Conservation (phyloP, 2,329 filamentous ascomycete species). For the Cercospora nicotianae region DNA sequence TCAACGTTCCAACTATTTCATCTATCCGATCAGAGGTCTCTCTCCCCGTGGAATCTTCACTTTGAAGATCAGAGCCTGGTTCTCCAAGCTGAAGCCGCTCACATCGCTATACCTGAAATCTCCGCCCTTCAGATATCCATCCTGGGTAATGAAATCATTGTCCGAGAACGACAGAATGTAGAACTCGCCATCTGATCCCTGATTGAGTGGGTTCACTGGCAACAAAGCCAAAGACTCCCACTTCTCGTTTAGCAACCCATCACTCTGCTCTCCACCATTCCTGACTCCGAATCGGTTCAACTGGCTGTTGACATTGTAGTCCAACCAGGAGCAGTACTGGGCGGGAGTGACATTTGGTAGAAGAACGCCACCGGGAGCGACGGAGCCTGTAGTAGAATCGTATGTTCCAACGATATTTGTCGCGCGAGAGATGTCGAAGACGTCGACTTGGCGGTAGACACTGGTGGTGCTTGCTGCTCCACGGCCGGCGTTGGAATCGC, state of each 20-base stretch:
- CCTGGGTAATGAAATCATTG: constrained; percentile 74
- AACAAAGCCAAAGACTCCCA: constrained; percentile 70
- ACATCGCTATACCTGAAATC: constrained; percentile 57
- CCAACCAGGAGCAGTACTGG: constrained; percentile 59
- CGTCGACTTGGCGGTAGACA: constrained; percentile 67
- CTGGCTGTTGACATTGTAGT: constrained; percentile 66
- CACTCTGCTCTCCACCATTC: constrained; percentile 64
- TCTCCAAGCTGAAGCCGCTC: constrained; percentile 60
- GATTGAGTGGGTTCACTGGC: constrained; percentile 53
- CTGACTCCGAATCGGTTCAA: constrained; percentile 66
- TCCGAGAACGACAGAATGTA: constrained; percentile 68
- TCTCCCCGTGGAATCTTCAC: constrained; percentile 49
- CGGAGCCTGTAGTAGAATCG: constrained; percentile 41
- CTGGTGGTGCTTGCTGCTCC: constrained; percentile 54
- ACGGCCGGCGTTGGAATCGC: constrained; percentile 62
- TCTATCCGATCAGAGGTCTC: constrained; percentile 24
- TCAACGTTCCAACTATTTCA: not conserved
- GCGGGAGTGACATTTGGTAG: constrained; percentile 57
- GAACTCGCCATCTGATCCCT: constrained; percentile 57
- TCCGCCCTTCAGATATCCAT: constrained; percentile 63
- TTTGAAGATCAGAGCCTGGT: constrained; percentile 64
- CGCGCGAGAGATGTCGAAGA: constrained; percentile 63
- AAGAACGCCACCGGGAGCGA: constrained; percentile 55
- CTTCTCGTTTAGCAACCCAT: constrained; percentile 68
- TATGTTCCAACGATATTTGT: constrained; percentile 61